Percentiles rank a stretch among this genome's conserved stretches.
phyloP scores from a whole-genome alignment of 2,329 filamentous ascomycete genomes.

The Colletotrichum paranaense region DNA sequence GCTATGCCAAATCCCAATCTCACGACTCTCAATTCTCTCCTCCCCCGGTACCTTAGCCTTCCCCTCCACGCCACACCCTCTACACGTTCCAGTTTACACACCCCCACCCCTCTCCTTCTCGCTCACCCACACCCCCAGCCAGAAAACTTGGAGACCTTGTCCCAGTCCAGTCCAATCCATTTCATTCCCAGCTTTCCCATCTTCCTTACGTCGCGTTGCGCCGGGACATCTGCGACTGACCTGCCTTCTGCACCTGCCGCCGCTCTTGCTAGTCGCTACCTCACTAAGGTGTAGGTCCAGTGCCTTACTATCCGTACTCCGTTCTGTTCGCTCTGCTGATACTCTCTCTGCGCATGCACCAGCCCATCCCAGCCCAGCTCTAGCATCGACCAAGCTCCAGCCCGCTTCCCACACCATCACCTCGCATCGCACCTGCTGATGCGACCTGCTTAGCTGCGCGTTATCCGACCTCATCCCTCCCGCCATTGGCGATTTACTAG shows the following conservation, averaged over 20 bases:
- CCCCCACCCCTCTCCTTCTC: neutral
- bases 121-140: neutral
- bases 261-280: neutral
- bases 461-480: conserved; percentile 16
- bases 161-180: conserved; percentile 7
- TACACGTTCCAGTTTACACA: no score
- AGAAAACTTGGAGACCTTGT: neutral
- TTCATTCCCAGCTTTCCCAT: conserved; percentile 15
- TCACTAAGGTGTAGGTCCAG: no score
- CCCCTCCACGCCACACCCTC: neutral
- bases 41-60: neutral
- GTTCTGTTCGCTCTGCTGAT: neutral
- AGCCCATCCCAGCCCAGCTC: conserved; percentile 14
- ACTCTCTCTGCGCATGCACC: conserved; percentile 19
- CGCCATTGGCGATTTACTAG: neutral
- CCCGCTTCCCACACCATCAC: conserved; percentile 3
- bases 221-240: conserved; percentile 28
- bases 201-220: conserved; percentile 22
- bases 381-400: conserved; percentile 8
- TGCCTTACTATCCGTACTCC: no score
- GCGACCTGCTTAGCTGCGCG: conserved; percentile 17
- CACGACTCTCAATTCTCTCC: neutral
- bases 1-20: neutral
- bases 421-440: conserved; percentile 28
- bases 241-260: neutral